These are phyloP conservation scores for Ophiostoma sp. DNA, from an alignment of 2,329 filamentous ascomycete species.

Conservation along the genomic window DNA sequence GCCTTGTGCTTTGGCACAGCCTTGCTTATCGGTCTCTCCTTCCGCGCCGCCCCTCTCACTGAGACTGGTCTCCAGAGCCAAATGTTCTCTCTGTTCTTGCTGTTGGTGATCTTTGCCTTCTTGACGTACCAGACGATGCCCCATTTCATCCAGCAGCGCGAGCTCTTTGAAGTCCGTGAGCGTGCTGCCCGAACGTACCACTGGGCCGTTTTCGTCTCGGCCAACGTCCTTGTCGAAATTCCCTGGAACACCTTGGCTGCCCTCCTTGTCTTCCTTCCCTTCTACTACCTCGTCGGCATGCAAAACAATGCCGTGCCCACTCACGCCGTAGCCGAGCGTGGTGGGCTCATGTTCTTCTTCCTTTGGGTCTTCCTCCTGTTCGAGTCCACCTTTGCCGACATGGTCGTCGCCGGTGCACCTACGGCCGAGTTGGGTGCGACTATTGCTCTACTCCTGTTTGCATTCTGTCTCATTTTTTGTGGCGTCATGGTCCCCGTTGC, in stretches of 20 bases:
- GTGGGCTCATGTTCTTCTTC: conserved; percentile 76
- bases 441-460: conserved; percentile 59
- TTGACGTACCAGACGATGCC: conserved; percentile 64
- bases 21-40: conserved; percentile 66
- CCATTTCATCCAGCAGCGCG: conserved; percentile 64
- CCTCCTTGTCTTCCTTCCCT: conserved; percentile 57
- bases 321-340: conserved; percentile 64
- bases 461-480: conserved; percentile 60
- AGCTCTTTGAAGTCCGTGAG: conserved; percentile 66
- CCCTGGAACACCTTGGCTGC: conserved; percentile 56
- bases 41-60: conserved; percentile 57
- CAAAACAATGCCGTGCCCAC: conserved; percentile 66
- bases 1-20: conserved; percentile 48
- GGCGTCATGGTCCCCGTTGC: conserved; percentile 59
- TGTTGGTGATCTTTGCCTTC: conserved; percentile 63
- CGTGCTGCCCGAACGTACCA: conserved; percentile 64
- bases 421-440: conserved; percentile 67
- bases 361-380: conserved; percentile 76
- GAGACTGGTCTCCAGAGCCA: conserved; percentile 65
- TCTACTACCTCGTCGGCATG: conserved; percentile 64
- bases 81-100: conserved; percentile 58
- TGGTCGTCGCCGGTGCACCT: conserved; percentile 67
- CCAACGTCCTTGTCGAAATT: conserved; percentile 66
- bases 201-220: conserved; percentile 65
- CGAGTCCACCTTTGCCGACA: conserved; percentile 69